These are phyloP conservation scores for Acanthamoeba royreba DNA, from an alignment of 208 protist genomes.

Conservation along the genomic window DNA sequence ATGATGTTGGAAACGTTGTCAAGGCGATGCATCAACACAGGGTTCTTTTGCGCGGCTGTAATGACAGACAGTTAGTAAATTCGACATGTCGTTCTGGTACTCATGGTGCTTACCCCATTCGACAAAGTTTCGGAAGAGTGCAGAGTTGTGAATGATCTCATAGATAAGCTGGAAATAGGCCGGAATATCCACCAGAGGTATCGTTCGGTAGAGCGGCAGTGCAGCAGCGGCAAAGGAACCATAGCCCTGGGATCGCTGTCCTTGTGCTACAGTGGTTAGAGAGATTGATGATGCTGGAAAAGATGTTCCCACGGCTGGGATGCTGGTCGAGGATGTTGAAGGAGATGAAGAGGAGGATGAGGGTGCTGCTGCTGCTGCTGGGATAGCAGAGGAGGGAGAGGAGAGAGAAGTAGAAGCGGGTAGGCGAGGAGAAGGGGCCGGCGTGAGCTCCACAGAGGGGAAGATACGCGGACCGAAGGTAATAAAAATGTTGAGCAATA, in stretches of 20 bases:
- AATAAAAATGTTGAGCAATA: constrained; percentile 6
- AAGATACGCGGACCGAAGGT: not conserved
- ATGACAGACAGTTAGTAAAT: not conserved
- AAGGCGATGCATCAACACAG: not conserved
- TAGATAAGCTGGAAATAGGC: constrained; percentile 25
- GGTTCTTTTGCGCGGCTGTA: not conserved
- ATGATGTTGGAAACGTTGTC: constrained; percentile 46
- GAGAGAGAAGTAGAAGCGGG: not conserved
- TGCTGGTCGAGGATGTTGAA: not conserved
- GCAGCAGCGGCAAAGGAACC: not conserved
- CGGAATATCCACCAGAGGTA: not conserved
- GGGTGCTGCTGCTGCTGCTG: not conserved
- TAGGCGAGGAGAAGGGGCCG: not conserved
- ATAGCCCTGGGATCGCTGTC: not conserved
- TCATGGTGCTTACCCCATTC: constrained; percentile 14
- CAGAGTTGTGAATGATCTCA: constrained; percentile 41
- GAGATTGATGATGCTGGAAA: not conserved
- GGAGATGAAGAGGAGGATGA: not conserved
- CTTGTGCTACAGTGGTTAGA: too few species aligned
- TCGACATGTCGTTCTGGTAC: too few species aligned
- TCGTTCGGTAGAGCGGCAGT: not conserved
- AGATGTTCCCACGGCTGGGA: not conserved
- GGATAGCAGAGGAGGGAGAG: not conserved
- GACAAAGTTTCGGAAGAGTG: not conserved
- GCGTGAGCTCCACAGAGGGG: not conserved